phyloP scores from a whole-genome alignment of 2,329 filamentous ascomycete genomes.

The Aspergillus unguis region DNA sequence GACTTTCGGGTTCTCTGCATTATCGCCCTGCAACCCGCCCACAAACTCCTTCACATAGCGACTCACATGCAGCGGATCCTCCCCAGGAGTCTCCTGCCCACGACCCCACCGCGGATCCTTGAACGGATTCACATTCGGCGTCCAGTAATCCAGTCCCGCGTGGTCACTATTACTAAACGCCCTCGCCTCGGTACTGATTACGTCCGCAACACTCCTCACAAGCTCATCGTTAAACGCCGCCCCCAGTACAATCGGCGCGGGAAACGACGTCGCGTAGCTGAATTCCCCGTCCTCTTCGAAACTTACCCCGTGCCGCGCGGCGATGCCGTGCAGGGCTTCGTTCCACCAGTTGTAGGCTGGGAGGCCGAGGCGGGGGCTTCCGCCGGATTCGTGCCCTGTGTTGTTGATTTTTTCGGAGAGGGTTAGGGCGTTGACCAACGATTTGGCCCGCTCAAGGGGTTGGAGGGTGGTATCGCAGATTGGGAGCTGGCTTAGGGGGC shows the following conservation, averaged over 20 bases:
- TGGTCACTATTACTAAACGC: background rate
- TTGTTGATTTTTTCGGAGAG: background rate
- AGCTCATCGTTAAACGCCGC: background rate
- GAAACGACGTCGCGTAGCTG: background rate
- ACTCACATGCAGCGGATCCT: background rate
- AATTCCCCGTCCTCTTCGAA: background rate
- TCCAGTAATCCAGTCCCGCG: background rate
- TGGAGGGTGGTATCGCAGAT: background rate
- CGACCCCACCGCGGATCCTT: background rate
- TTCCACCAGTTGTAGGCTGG: conserved; percentile 1
- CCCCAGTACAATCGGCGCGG: background rate
- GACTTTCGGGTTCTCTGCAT: background rate
- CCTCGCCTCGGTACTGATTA: background rate
- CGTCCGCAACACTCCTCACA: background rate
- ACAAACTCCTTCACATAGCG: background rate
- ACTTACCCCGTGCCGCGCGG: background rate
- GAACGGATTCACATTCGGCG: background rate
- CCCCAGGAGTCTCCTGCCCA: background rate
- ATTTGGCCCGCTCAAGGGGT: background rate
- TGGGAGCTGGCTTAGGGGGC: background rate
- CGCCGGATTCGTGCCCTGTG: background rate
- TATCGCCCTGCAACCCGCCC: background rate
- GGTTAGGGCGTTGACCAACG: background rate
- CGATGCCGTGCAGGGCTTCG: background rate
- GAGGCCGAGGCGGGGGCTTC: background rate